Conservation (phyloP, 2,329 filamentous ascomycete genomes). For the Claviceps sp. region DNA sequence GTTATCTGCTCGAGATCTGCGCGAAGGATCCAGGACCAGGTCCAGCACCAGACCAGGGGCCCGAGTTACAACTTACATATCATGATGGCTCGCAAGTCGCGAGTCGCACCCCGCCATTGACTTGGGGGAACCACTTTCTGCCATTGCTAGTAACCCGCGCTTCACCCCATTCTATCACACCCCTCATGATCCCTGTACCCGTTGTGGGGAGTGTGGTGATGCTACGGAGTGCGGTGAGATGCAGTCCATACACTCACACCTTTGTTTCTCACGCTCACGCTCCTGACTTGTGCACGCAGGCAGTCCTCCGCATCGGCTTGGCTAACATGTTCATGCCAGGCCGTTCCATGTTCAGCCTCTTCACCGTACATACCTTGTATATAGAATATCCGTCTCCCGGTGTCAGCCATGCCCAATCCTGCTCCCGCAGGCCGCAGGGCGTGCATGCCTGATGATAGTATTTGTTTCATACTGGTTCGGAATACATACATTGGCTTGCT, state of each 20-base stretch:
- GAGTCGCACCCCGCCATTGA: background rate
- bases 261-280: background rate
- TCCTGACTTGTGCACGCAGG: background rate
- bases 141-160: background rate
- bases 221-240: background rate
- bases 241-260: background rate
- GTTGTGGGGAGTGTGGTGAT: background rate
- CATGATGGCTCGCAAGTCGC: background rate
- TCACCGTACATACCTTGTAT: background rate
- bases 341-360: background rate
- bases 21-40: background rate
- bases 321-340: background rate
- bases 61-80: too few species aligned
- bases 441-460: conserved; percentile 2
- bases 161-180: background rate
- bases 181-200: conserved; percentile 1
- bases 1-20: background rate
- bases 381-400: conserved; percentile 5
- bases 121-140: background rate
- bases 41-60: background rate
- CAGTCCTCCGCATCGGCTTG: background rate
- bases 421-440: conserved; percentile 5
- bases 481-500: background rate
- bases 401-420: background rate
- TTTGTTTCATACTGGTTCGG: background rate